phyloP scores from a whole-genome alignment of 2,329 filamentous ascomycete genomes.

The Coniochaeta prunicola region DNA sequence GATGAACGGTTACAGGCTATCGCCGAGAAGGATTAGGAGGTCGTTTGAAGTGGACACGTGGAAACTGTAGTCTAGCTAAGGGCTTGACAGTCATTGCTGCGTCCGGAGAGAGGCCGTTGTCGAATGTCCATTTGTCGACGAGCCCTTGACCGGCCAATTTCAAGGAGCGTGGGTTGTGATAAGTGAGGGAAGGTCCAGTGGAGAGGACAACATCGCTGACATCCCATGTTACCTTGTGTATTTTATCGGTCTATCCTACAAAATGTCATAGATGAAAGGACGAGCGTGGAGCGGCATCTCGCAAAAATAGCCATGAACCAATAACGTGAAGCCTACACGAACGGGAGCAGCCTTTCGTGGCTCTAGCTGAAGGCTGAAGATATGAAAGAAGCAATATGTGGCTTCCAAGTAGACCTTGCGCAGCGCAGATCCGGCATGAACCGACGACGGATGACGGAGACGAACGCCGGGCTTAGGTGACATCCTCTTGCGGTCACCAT shows the following conservation, averaged over 20 bases:
- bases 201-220: slow-evolving; percentile 7
- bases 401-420: background rate
- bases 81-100: slow-evolving; percentile 5
- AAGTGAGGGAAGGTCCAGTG: slow-evolving; percentile 1
- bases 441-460: background rate
- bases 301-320: slow-evolving; percentile 5
- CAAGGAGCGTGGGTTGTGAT: slow-evolving; percentile 4
- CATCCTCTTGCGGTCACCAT: background rate
- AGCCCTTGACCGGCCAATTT: slow-evolving; percentile 7
- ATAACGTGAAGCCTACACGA: slow-evolving; percentile 5
- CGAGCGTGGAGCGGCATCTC: slow-evolving; percentile 7
- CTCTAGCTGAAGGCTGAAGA: slow-evolving; percentile 11
- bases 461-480: background rate
- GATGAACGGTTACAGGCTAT: slow-evolving; percentile 97
- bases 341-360: slow-evolving; percentile 6
- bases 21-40: slow-evolving; percentile 87
- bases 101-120: slow-evolving; percentile 3
- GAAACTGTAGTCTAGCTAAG: slow-evolving; percentile 5
- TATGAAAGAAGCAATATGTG: background rate
- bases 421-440: background rate
- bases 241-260: slow-evolving; percentile 10
- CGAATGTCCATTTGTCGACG: slow-evolving; percentile 7
- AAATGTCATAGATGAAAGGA: slow-evolving; percentile 17
- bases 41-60: slow-evolving; percentile 8
- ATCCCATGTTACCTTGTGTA: slow-evolving; percentile 14